phyloP scores from a whole-genome alignment of 257 asterid species.

The Apocynum venetum region DNA sequence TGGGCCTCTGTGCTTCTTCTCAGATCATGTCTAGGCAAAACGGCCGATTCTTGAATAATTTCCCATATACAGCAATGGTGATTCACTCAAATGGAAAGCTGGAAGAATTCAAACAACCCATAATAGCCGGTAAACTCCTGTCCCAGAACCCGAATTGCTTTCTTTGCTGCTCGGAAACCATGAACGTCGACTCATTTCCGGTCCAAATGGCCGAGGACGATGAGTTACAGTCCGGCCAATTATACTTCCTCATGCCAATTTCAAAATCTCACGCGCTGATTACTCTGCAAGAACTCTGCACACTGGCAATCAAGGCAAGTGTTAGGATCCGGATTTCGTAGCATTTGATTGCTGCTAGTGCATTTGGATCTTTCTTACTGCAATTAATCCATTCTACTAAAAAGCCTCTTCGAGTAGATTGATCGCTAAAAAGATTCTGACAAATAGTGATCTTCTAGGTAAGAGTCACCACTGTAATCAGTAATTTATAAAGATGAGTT shows the following conservation, averaged over 20 bases:
- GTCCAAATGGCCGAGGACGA: constrained; percentile 34
- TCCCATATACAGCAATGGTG: constrained; percentile 13
- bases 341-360: no score
- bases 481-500: no score
- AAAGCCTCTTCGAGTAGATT: no score
- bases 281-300: constrained; percentile 26
- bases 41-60: not conserved
- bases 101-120: constrained; percentile 37
- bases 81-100: constrained; percentile 41
- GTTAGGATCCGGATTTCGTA: no score
- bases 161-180: constrained; percentile 49
- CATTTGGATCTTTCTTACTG: no score
- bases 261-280: constrained; percentile 29
- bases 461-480: no score
- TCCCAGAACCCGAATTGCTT: constrained; percentile 38
- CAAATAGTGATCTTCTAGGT: no score
- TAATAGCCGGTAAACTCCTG: constrained; percentile 37
- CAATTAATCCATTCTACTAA: no score
- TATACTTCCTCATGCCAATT: constrained; percentile 32
- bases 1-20: constrained; percentile 22
- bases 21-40: not conserved
- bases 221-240: constrained; percentile 22
- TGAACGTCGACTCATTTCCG: constrained; percentile 33
- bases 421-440: no score
- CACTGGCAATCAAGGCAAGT: constrained; percentile 45